Percentiles rank a stretch among this genome's conserved stretches.
Evolutionary conservation across 208 protist genomes (phyloP).

Genomic region (Acanthamoeba royreba): DNA sequence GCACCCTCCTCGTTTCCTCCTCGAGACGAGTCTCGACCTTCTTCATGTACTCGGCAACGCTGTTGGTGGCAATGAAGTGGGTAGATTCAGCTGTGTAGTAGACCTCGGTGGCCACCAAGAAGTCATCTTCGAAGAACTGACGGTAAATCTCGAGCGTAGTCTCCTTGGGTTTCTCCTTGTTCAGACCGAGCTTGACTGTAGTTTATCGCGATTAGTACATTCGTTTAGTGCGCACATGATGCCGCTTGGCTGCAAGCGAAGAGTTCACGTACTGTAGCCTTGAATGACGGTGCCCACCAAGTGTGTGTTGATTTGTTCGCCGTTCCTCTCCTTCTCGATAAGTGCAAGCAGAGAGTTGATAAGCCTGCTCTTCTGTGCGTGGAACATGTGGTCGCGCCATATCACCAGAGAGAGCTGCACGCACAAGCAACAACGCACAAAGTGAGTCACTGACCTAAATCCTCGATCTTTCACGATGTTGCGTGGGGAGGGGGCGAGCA

Average conservation of each 20-base stretch:
- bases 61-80: constrained; percentile 71
- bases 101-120: constrained; percentile 68
- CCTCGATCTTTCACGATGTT: too few relatives aligned
- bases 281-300: constrained; percentile 60
- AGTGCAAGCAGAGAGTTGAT: constrained; percentile 60
- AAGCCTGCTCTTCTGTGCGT: constrained; percentile 55
- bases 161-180: constrained; percentile 63
- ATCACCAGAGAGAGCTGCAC: constrained; percentile 61
- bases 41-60: constrained; percentile 80
- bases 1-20: constrained; percentile 71
- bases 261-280: constrained; percentile 53
- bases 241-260: too few relatives aligned
- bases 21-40: constrained; percentile 75
- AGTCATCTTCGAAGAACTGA: constrained; percentile 66
- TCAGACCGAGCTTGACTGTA: constrained; percentile 66
- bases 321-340: constrained; percentile 67
- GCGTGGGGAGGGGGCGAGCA: neutral
- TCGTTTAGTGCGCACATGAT: too few relatives aligned
- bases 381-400: constrained; percentile 69
- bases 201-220: neutral
- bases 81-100: constrained; percentile 71
- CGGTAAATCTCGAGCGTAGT: constrained; percentile 69
- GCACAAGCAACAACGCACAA: neutral
- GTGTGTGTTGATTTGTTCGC: constrained; percentile 62
- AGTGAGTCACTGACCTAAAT: too few relatives aligned